Evolutionary conservation across 306 rosid species (phyloP).

Genomic region (Vicia villosa): DNA sequence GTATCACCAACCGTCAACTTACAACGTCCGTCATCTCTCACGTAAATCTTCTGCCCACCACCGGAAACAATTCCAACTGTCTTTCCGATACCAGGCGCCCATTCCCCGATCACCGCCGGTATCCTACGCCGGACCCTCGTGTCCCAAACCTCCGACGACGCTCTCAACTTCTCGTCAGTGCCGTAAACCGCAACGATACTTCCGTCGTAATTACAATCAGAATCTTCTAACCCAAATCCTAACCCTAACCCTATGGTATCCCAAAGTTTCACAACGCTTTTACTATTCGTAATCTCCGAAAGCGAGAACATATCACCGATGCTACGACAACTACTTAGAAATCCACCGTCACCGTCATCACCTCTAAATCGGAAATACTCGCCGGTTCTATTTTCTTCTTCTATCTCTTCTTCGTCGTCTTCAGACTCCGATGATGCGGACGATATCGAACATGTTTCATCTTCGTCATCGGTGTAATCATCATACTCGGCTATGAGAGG

Average conservation of each 20-base stretch:
- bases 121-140: slow-evolving; percentile 50
- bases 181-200: slow-evolving; percentile 43
- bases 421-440: slow-evolving; percentile 40
- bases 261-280: slow-evolving; percentile 85
- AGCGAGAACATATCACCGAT: slow-evolving; percentile 56
- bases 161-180: slow-evolving; percentile 26
- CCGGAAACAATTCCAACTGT: slow-evolving; percentile 43
- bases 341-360: slow-evolving; percentile 28
- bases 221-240: slow-evolving; percentile 36
- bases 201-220: background rate
- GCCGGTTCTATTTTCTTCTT: slow-evolving; percentile 1
- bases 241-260: slow-evolving; percentile 53
- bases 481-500: slow-evolving; percentile 38
- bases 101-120: slow-evolving; percentile 63
- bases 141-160: slow-evolving; percentile 61
- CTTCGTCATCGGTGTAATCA: slow-evolving; percentile 41
- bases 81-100: slow-evolving; percentile 57
- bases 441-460: slow-evolving; percentile 1
- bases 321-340: slow-evolving; percentile 46
- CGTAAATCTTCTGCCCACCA: slow-evolving; percentile 50
- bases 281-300: slow-evolving; percentile 57
- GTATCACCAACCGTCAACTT: slow-evolving; percentile 57
- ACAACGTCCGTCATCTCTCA: slow-evolving; percentile 49
- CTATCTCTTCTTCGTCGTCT: slow-evolving; percentile 36
- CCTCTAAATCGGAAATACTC: slow-evolving; percentile 51